Base-by-base conservation (phyloP, 1,139 yeast genomes). In the Neolecta irregularis region DNA sequence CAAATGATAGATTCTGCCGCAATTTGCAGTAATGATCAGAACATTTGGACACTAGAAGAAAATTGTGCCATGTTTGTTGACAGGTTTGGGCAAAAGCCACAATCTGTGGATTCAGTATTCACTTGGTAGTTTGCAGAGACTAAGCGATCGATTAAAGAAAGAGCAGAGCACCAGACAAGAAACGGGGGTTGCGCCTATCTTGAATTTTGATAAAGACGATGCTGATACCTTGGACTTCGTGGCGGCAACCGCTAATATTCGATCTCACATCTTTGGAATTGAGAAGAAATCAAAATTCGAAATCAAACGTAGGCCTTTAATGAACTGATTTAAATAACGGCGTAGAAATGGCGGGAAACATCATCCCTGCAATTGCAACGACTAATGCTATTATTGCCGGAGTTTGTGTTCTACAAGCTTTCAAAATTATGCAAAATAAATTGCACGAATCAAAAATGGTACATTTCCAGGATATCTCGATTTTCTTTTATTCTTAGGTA, bases 311-410 rank as follows among this genome's bases (percentile, higher is more conserved):
- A 35, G 20, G 28, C 19, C 19, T 2, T 28, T 13, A 17, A 7
- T 26, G 9, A 12, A 11, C 20, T 30, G 6, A 20, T n/a, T 11
- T 72, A 7, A 32, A 11, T 5, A 13, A 8, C 24, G 25, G 19
- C 31, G 6, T 15, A 31, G 20, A 91, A 52, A 83, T 85, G 47
- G 98, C 98, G 0, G 99, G 99, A 6, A 88, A 88, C 53, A 91
- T 91, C 48, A 88, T 91, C 35, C 98, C 99, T 0, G 98, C 98
- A 0, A 85, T 91, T 47, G 98, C 98, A 8, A 88, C 98, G 1
- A 88, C 96, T 7, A 91, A 91, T 54, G 96, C 98, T 1, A 75
- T 88, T 15, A 74, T 88, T 44, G 85, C 95, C 0, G 98, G 98
- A 0, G 67, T 83, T 43, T 76, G 92, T 18, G 74, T 83, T 9